Evolutionary conservation across 2,329 filamentous ascomycete genomes (phyloP).

Genomic region (Fusarium xyrophilum): DNA sequence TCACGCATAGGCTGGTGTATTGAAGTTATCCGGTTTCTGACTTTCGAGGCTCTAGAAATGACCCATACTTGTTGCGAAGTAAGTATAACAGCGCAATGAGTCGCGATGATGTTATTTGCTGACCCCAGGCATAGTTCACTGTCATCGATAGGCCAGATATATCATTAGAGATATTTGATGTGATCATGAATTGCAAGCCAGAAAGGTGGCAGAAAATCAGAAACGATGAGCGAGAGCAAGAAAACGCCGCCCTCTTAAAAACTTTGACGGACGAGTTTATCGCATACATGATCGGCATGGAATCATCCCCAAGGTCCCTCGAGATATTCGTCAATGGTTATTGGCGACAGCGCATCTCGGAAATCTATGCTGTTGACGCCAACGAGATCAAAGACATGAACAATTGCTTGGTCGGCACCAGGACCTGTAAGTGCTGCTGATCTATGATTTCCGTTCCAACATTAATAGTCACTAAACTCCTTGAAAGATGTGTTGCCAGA

Average conservation of each 20-base stretch:
- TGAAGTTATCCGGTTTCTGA: fast-evolving
- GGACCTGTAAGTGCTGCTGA: neutral
- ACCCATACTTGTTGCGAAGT: neutral
- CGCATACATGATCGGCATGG: fast-evolving
- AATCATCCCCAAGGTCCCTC: fast-evolving
- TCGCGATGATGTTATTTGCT: fast-evolving
- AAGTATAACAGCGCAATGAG: fast-evolving
- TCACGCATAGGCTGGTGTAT: fast-evolving
- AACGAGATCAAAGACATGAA: fast-evolving
- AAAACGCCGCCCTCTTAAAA: fast-evolving
- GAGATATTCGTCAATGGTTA: fast-evolving
- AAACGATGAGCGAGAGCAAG: fast-evolving
- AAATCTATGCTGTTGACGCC: fast-evolving
- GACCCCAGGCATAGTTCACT: fast-evolving
- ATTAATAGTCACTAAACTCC: neutral
- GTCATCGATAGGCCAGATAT: fast-evolving
- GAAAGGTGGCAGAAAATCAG: neutral
- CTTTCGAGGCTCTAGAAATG: neutral
- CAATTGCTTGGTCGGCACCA: fast-evolving
- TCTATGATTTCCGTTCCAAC: fast-evolving
- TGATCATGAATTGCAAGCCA: fast-evolving
- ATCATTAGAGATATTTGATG: fast-evolving
- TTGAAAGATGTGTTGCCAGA: fast-evolving
- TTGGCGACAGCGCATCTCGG: neutral
- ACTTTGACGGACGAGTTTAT: fast-evolving